Conservation (phyloP, 139 green algal species). For the Raphidocelis subcapitata region DNA sequence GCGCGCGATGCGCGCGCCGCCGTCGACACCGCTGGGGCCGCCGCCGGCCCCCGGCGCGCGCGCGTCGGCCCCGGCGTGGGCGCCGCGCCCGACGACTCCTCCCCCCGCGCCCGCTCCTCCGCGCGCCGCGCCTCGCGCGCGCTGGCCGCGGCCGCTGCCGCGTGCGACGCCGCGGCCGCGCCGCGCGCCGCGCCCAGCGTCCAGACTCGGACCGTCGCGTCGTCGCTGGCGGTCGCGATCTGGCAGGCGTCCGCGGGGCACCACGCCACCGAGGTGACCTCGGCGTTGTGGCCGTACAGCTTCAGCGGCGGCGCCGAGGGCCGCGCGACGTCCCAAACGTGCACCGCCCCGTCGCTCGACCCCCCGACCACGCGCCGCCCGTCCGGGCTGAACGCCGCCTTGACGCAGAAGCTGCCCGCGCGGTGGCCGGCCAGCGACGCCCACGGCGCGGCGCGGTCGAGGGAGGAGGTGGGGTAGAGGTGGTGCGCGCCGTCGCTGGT, state of each 20-base stretch:
- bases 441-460: constrained; percentile 10
- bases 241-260: constrained; percentile 52
- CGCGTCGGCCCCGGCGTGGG: too few species aligned
- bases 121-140: too few species aligned
- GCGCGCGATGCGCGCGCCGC: too few species aligned
- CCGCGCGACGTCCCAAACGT: constrained; percentile 65
- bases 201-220: constrained; percentile 66
- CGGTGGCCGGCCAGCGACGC: constrained; percentile 46
- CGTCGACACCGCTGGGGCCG: too few species aligned
- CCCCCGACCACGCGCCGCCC: constrained; percentile 63
- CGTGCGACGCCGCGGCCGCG: neutral
- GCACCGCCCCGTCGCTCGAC: constrained; percentile 51
- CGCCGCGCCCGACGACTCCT: too few species aligned
- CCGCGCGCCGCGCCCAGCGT: constrained; percentile 1
- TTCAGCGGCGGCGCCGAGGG: neutral
- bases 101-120: too few species aligned
- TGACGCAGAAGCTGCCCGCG: constrained; percentile 71
- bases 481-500: constrained; percentile 23
- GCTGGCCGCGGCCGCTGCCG: neutral
- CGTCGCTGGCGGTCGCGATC: constrained; percentile 65
- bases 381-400: constrained; percentile 60
- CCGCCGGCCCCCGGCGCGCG: too few species aligned
- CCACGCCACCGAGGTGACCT: constrained; percentile 79
- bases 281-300: constrained; percentile 59
- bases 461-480: constrained; percentile 4